Percentiles rank a stretch among this genome's conserved stretches.
phyloP scores from a whole-genome alignment of 2,329 filamentous ascomycete species.

The Neobulgaria alba region DNA sequence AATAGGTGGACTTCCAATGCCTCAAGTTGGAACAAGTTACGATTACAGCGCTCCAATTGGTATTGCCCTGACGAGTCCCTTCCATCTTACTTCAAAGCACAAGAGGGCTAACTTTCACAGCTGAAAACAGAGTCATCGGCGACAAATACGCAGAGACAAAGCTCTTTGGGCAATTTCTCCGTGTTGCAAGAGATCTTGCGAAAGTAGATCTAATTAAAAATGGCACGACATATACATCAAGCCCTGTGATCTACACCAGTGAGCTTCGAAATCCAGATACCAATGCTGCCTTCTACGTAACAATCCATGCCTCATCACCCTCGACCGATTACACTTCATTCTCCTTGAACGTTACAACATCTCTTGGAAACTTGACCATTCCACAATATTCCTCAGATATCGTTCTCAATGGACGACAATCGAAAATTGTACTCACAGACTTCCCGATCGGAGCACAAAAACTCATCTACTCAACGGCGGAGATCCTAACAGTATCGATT shows the following conservation, averaged over 20 bases:
- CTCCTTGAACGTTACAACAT: conserved; percentile 46
- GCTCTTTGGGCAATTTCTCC: conserved; percentile 49
- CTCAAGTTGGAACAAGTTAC: conserved; percentile 51
- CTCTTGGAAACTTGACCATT: conserved; percentile 43
- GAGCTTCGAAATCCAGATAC: conserved; percentile 52
- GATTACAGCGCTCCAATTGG: conserved; percentile 53
- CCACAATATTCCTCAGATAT: conserved; percentile 41
- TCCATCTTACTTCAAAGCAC: neutral
- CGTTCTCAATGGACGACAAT: conserved; percentile 49
- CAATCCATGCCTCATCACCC: conserved; percentile 44
- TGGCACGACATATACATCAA: conserved; percentile 42
- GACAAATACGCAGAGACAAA: conserved; percentile 57
- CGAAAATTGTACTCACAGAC: conserved; percentile 54
- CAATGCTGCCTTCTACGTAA: conserved; percentile 49
- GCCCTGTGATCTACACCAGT: conserved; percentile 41
- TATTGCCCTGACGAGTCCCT: too few species aligned
- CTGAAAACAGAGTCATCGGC: conserved; percentile 37
- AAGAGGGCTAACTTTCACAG: too few species aligned
- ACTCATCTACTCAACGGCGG: conserved; percentile 46
- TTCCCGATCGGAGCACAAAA: conserved; percentile 44
- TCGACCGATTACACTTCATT: conserved; percentile 43
- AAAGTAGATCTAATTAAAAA: conserved; percentile 43
- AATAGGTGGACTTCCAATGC: conserved; percentile 43
- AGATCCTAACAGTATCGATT: conserved; percentile 42
- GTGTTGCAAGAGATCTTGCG: conserved; percentile 47